Evolutionary conservation across 2,329 filamentous ascomycete species (phyloP).

Genomic region (Elsinoe necatrix): DNA sequence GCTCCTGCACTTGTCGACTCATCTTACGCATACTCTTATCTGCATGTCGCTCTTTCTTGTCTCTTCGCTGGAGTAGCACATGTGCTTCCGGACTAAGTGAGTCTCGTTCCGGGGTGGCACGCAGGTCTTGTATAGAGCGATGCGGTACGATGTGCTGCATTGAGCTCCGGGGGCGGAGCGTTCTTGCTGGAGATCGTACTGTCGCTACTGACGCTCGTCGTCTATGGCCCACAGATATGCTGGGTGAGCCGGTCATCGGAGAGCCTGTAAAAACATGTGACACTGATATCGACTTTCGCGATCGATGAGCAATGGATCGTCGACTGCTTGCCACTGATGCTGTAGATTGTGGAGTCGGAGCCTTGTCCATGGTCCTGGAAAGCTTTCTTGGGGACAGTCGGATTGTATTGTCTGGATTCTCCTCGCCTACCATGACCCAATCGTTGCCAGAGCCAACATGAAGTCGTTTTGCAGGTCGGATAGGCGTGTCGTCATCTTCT

Average conservation of each 20-base stretch:
- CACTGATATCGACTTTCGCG: conserved; percentile 21
- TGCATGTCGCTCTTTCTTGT: conserved; percentile 65
- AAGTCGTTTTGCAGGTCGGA: conserved; percentile 39
- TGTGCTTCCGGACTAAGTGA: conserved; percentile 57
- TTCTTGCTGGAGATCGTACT: conserved; percentile 30
- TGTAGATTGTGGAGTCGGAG: not conserved
- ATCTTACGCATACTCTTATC: conserved; percentile 73
- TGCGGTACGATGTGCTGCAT: not conserved
- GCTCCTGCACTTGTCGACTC: conserved; percentile 68
- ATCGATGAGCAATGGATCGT: conserved; percentile 25
- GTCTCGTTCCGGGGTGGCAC: conserved; percentile 16
- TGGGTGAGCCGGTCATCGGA: not conserved
- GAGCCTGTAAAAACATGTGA: conserved; percentile 11
- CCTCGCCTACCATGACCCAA: conserved; percentile 39
- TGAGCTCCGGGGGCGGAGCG: conserved; percentile 19
- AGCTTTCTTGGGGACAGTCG: conserved; percentile 11
- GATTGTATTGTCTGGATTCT: not conserved
- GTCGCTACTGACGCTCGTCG: conserved; percentile 49
- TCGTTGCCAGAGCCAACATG: conserved; percentile 40
- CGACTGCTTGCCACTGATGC: conserved; percentile 27
- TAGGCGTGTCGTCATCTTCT: conserved; percentile 36
- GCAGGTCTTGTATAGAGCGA: not conserved
- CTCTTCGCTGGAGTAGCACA: conserved; percentile 61
- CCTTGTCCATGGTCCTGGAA: not conserved
- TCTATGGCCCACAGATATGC: conserved; percentile 21